Evolutionary conservation across 768 basidiomycete genomes (phyloP).

Genomic region (Lentinula guzmanii): DNA sequence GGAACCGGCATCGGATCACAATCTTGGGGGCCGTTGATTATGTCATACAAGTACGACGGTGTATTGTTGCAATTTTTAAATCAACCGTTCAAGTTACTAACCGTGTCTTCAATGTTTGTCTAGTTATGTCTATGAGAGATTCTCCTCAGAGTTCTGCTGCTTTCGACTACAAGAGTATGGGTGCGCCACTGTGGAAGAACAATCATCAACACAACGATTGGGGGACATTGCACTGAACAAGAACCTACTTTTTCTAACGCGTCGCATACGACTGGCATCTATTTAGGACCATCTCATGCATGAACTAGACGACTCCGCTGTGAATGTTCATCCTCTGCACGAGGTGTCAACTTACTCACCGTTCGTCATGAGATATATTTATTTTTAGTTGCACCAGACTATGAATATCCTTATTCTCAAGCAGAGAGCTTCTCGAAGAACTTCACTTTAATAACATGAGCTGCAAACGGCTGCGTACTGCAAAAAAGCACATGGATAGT

Average conservation of each 20-base stretch:
- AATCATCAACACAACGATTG: too few species aligned
- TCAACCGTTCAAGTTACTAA: too few species aligned
- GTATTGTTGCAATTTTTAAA: too few species aligned
- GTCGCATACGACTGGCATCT: slow-evolving; percentile 1
- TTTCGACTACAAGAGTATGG: too few species aligned
- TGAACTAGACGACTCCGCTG: background rate
- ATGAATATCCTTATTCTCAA: slow-evolving; percentile 2
- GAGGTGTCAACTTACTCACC: background rate
- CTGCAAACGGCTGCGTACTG: background rate
- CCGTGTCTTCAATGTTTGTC: too few species aligned
- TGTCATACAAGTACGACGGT: too few species aligned
- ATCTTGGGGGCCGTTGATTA: too few species aligned
- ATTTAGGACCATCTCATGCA: background rate
- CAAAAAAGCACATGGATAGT: background rate
- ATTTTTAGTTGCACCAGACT: background rate
- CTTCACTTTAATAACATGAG: background rate
- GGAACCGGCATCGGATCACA: too few species aligned
- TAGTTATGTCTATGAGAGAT: too few species aligned
- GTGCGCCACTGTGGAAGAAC: too few species aligned
- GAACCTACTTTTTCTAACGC: background rate
- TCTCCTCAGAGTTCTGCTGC: too few species aligned
- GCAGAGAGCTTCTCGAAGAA: background rate
- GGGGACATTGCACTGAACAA: background rate
- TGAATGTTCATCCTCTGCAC: background rate
- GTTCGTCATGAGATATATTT: background rate